Percentiles rank a stretch among this genome's conserved stretches.
phyloP scores from a whole-genome alignment of 2,329 filamentous ascomycete species.

The Fusarium sp. region DNA sequence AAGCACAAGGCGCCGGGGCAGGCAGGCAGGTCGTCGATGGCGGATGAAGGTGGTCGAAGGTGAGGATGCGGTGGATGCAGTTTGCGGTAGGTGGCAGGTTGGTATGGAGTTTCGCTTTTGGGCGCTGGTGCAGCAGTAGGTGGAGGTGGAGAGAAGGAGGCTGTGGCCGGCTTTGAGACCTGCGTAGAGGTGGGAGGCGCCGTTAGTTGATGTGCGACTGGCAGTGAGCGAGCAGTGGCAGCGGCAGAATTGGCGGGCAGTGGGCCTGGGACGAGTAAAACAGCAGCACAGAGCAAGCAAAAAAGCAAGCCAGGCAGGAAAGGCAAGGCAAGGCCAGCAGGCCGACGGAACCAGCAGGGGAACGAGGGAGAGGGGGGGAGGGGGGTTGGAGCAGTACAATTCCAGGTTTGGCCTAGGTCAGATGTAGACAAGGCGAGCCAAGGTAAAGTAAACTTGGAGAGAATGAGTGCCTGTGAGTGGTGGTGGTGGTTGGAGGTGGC shows the following conservation, averaged over 20 bases:
- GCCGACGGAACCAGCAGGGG: constrained; percentile 11
- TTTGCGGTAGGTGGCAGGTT: constrained; percentile 40
- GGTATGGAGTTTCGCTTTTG: constrained; percentile 41
- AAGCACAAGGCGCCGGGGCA: constrained; percentile 16
- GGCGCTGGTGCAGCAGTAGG: constrained; percentile 37
- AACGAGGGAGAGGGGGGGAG: background rate
- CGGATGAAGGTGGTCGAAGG: constrained; percentile 32
- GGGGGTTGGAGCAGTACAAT: constrained; percentile 34
- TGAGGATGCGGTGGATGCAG: constrained; percentile 41
- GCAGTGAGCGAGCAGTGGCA: constrained; percentile 13
- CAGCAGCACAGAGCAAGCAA: constrained; percentile 19
- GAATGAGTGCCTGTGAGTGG: constrained; percentile 5
- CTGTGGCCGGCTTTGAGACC: constrained; percentile 28
- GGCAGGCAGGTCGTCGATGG: constrained; percentile 27
- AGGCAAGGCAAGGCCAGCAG: constrained; percentile 16
- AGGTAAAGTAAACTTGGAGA: constrained; percentile 16
- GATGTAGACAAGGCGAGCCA: background rate
- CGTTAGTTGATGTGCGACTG: constrained; percentile 26
- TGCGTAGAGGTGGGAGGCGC: constrained; percentile 25
- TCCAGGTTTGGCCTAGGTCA: constrained; percentile 27
- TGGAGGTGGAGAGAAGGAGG: constrained; percentile 39
- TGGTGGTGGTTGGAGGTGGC: background rate
- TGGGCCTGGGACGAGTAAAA: constrained; percentile 30
- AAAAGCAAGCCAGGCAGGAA: constrained; percentile 40
- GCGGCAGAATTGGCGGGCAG: constrained; percentile 26